Conservation (phyloP, 306 rosid genomes). For the Spatholobus suberectus region DNA sequence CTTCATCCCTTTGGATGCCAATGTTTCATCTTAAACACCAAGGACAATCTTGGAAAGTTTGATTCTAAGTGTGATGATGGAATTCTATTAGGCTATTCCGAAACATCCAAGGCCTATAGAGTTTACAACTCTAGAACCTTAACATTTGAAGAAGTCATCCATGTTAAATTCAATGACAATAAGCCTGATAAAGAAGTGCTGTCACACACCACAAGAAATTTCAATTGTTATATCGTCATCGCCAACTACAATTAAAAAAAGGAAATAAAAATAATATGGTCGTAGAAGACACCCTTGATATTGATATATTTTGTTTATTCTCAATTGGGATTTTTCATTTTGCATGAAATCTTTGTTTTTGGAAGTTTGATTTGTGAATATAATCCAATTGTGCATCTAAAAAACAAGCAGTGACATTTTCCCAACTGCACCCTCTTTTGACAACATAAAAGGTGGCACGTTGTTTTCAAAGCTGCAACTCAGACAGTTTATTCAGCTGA, state of each 20-base stretch:
- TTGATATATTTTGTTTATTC: neutral
- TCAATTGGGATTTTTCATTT: neutral
- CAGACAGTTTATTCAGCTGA: slow-evolving; percentile 38
- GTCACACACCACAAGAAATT: no score
- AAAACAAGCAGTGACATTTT: slow-evolving; percentile 35
- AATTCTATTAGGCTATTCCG: no score
- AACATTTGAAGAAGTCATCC: no score
- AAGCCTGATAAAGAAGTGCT: no score
- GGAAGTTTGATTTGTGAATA: slow-evolving; percentile 36
- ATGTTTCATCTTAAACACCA: no score
- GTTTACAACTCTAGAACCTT: no score
- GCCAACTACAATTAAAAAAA: neutral
- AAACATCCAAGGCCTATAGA: no score
- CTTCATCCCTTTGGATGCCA: no score
- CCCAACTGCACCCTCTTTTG: slow-evolving; percentile 34
- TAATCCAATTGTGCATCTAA: slow-evolving; percentile 43
- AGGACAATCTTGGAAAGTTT: no score
- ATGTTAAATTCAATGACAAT: no score
- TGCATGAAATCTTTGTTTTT: neutral
- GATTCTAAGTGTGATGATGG: no score
- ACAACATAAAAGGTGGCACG: slow-evolving; percentile 33
- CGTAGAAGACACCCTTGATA: neutral
- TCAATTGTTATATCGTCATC: no score
- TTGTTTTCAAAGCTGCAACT: slow-evolving; percentile 20
- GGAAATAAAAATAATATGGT: neutral